phyloP scores from a whole-genome alignment of 2,329 filamentous ascomycete species.

The Aschersonia sp. region DNA sequence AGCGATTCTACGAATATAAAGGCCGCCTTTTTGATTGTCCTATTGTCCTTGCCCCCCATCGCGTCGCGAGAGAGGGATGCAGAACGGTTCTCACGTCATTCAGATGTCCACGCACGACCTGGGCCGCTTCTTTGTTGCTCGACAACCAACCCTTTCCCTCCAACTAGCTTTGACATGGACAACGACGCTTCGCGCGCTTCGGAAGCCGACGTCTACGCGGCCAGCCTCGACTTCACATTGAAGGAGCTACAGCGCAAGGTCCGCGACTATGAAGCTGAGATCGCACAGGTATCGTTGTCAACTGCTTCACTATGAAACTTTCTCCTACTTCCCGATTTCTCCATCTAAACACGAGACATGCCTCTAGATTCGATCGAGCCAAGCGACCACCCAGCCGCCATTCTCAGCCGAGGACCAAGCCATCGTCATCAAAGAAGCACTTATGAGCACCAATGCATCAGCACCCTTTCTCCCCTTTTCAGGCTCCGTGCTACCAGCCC shows the following conservation, averaged over 20 bases:
- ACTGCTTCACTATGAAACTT: background rate
- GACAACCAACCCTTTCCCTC: too few species aligned
- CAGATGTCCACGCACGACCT: too few species aligned
- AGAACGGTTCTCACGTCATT: too few species aligned
- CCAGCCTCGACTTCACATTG: constrained; percentile 51
- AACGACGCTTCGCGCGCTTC: constrained; percentile 9
- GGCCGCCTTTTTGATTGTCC: too few species aligned
- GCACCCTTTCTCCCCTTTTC: constrained; percentile 52
- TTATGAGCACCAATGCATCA: constrained; percentile 45
- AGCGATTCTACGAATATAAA: too few species aligned
- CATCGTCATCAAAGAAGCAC: constrained; percentile 45
- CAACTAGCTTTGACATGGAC: constrained; percentile 8
- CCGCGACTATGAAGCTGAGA: constrained; percentile 34
- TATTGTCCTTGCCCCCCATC: too few species aligned
- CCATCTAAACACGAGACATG: background rate
- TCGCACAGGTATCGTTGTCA: constrained; percentile 25
- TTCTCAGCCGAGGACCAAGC: constrained; percentile 16
- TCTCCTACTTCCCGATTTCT: background rate
- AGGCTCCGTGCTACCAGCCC: constrained; percentile 53
- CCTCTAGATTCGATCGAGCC: constrained; percentile 13
- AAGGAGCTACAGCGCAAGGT: constrained; percentile 48
- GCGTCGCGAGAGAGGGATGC: too few species aligned
- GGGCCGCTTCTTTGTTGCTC: too few species aligned
- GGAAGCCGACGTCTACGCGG: constrained; percentile 15
- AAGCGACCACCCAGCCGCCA: constrained; percentile 7